A percentile compares a stretch with the other conserved stretches of the same genome.
These are phyloP conservation scores for Huntiella abstrusa DNA, from an alignment of 2,329 filamentous ascomycete species.

Conservation along the genomic window DNA sequence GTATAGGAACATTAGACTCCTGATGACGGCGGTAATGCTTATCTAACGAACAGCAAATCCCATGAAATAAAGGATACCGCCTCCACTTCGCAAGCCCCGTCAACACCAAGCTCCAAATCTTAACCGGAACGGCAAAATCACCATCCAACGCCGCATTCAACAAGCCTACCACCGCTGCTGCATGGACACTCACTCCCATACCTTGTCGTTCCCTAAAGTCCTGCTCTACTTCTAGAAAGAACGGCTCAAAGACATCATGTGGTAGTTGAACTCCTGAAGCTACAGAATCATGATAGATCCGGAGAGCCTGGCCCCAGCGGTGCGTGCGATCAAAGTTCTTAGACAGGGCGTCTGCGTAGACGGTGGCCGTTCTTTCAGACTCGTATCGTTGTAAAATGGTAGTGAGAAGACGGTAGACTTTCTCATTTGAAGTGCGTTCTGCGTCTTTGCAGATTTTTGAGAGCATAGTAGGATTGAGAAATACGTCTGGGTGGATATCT, in stretches of 20 bases:
- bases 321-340: constrained; percentile 14
- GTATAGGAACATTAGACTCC: neutral
- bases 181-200: neutral
- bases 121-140: constrained; percentile 4
- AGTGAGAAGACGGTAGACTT: constrained; percentile 25
- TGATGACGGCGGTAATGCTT: constrained; percentile 1
- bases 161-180: neutral
- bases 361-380: constrained; percentile 12
- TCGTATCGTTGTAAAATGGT: constrained; percentile 20
- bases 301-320: constrained; percentile 16
- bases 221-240: constrained; percentile 1
- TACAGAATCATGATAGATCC: constrained; percentile 3
- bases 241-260: constrained; percentile 3
- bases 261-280: neutral
- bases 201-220: constrained; percentile 1
- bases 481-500: constrained; percentile 37
- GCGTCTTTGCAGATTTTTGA: constrained; percentile 17
- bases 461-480: constrained; percentile 27
- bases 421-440: constrained; percentile 18
- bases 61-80: constrained; percentile 1
- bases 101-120: constrained; percentile 5
- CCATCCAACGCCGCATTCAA: constrained; percentile 6
- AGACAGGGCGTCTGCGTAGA: constrained; percentile 14
- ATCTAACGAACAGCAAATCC: neutral
- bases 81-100: neutral